phyloP scores from a whole-genome alignment of 73 alveolate genomes.

The Paramecium bursaria region DNA sequence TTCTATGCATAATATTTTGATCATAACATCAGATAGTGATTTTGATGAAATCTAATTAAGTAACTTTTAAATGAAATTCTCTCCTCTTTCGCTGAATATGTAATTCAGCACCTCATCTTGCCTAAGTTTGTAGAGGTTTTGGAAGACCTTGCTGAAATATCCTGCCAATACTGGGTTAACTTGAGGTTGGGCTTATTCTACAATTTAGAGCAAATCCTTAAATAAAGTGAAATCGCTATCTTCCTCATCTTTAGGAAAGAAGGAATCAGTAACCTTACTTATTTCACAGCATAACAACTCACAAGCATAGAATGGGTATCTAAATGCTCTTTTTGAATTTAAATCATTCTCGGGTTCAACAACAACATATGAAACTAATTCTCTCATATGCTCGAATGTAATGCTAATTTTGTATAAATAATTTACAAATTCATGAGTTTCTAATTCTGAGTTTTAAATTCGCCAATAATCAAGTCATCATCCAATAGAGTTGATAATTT shows the following conservation, averaged over 20 bases:
- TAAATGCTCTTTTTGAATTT: slow-evolving; percentile 47
- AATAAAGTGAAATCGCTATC: too few species aligned
- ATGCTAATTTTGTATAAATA: slow-evolving; percentile 1
- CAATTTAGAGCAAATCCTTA: too few species aligned
- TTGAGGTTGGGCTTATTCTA: too few species aligned
- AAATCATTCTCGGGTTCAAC: slow-evolving; percentile 30
- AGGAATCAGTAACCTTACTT: slow-evolving; percentile 7
- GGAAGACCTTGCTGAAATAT: slow-evolving; percentile 25
- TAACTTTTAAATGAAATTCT: background rate
- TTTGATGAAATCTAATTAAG: slow-evolving; percentile 5
- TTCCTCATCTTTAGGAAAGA: slow-evolving; percentile 26
- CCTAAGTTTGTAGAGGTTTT: background rate
- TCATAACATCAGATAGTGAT: slow-evolving; percentile 12
- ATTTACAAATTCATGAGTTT: slow-evolving; percentile 35
- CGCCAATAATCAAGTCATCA: slow-evolving; percentile 35
- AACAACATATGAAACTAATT: slow-evolving; percentile 4
- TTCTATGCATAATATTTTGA: slow-evolving; percentile 17
- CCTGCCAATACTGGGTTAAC: slow-evolving; percentile 61
- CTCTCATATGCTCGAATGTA: slow-evolving; percentile 5
- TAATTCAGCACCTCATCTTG: background rate
- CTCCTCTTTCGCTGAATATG: background rate
- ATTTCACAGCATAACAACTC: slow-evolving; percentile 37
- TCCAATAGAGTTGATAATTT: slow-evolving; percentile 18
- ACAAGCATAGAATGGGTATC: slow-evolving; percentile 60
- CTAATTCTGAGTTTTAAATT: slow-evolving; percentile 35